Base-by-base conservation (phyloP, 1,284 basidiomycete genomes). In the Ceratobasidium sp. region DNA sequence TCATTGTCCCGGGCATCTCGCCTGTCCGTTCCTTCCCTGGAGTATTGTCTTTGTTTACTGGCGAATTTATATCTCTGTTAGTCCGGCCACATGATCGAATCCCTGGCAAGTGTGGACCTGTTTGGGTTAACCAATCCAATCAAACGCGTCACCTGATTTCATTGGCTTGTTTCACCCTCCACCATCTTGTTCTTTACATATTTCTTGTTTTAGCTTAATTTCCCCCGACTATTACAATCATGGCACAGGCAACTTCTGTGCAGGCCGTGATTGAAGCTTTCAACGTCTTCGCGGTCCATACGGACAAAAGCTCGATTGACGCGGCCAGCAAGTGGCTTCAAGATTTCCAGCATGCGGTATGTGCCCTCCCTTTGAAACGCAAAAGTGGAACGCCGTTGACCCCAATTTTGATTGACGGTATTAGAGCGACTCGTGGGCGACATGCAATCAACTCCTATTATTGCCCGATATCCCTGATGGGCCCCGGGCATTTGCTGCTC, bases 261-360 rank as follows among this genome's bases (percentile, higher is more conserved):
- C 90, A 91, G 83, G 88, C 88, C 77, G 85, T 95, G 8, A 84
- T 94, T 80, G 89, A 91, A 79, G 93, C 91, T 32, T 86, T 95
- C 79, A 89, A 90, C 69, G 91, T 95, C 66, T 94, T 95, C 83
- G 86, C 87, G 80, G 88, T 89, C 77, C 90, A 91, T 56, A 94
- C 97, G 40, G 94, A 98, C 87, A 92, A 94, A 80, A 85, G 85
- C 17, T 91, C 94, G 13, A 90, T 98, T 81, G 92, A 94, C 80
- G 89, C 88, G 79, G 96, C 95, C 80, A 97, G 96, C 86, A 87
- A 91, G 80, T 97, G 95, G 95, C 90, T 98, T 78, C 93, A 96
- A 86, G 94, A 96, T 85, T 98, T 97, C 83, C 96, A 98, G 86
- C 96, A 97, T 87, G 95, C 95, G 86, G 95, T 97, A 90, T 91